phyloP scores from a whole-genome alignment of 768 basidiomycete genomes.

The Kwoniella dejecticola region DNA sequence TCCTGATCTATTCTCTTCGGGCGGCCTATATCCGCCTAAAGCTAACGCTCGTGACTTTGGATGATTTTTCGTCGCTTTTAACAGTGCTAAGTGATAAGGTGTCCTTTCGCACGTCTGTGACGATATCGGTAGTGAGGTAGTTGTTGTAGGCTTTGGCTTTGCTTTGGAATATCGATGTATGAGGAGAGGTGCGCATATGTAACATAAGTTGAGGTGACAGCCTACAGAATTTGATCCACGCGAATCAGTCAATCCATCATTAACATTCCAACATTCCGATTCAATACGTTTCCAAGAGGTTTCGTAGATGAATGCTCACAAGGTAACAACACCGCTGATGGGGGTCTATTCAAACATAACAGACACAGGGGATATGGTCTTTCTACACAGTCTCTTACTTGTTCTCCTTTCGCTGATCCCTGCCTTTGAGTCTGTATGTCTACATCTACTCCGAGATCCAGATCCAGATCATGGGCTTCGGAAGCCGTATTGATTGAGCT shows the following conservation, averaged over 20 bases:
- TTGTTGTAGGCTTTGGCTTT: background rate
- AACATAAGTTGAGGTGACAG: constrained; percentile 40
- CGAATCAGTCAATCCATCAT: background rate
- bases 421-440: background rate
- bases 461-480: background rate
- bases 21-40: constrained; percentile 21
- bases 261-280: background rate
- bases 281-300: too few relatives aligned
- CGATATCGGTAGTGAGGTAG: background rate
- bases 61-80: constrained; percentile 28
- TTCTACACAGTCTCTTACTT: background rate
- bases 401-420: background rate
- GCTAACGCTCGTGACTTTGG: constrained; percentile 20
- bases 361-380: constrained; percentile 34
- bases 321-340: constrained; percentile 37
- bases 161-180: constrained; percentile 13
- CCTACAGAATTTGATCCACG: constrained; percentile 9
- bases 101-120: background rate
- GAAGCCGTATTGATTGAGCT: background rate
- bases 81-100: constrained; percentile 22
- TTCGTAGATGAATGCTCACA: constrained; percentile 19
- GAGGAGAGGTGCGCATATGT: constrained; percentile 35
- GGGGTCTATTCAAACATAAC: constrained; percentile 36
- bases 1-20: background rate
- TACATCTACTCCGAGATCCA: background rate